Evolutionary conservation across 192 early-diverging fungal genomes (phyloP).

Genomic region (Backusella tuberculispora): DNA sequence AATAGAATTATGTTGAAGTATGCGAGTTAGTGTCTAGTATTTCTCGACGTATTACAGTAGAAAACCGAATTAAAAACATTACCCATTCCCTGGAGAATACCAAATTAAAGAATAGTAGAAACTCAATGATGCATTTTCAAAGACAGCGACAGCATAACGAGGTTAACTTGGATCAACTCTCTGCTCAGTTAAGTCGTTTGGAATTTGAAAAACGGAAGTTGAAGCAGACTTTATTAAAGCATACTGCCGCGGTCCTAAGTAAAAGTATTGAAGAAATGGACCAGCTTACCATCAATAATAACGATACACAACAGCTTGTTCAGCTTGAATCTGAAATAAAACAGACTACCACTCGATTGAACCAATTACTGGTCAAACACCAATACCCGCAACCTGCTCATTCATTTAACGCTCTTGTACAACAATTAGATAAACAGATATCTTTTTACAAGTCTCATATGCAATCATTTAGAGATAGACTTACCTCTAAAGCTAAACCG

Average conservation of each 20-base stretch:
- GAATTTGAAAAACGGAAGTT: conserved; percentile 48
- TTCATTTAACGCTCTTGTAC: conserved; percentile 16
- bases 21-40: neutral
- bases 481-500: neutral
- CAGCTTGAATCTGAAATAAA: conserved; percentile 13
- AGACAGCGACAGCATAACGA: conserved; percentile 39
- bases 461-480: neutral
- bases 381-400: conserved; percentile 4
- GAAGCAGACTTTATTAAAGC: conserved; percentile 52
- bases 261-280: conserved; percentile 51
- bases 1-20: conserved; percentile 15
- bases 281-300: neutral
- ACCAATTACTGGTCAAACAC: neutral
- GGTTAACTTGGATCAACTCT: conserved; percentile 55
- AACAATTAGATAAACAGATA: neutral
- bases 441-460: conserved; percentile 2
- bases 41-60: conserved; percentile 9
- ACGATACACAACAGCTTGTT: neutral
- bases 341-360: neutral
- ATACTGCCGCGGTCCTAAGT: conserved; percentile 57
- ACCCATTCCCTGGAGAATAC: conserved; percentile 4
- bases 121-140: conserved; percentile 11
- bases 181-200: conserved; percentile 50
- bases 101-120: conserved; percentile 12
- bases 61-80: conserved; percentile 9